Conservation (phyloP, 805 yeast genomes). For the Yamadazyma takamatsuzukensis region DNA sequence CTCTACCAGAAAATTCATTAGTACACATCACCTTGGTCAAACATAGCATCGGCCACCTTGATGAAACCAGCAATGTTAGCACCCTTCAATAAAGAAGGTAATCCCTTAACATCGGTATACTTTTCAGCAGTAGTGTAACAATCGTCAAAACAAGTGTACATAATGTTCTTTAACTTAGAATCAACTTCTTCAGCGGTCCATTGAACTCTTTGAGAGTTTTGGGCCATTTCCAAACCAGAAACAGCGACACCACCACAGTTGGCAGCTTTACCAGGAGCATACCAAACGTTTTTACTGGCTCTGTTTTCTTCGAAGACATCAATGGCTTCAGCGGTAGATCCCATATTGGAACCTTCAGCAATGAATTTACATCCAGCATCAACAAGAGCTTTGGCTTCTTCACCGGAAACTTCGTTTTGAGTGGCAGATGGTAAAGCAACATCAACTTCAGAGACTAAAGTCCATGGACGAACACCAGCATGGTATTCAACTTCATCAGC, state of each 20-base stretch:
- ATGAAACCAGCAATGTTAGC: conserved; percentile 99
- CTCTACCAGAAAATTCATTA: too few species aligned
- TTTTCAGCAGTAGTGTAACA: conserved; percentile 84
- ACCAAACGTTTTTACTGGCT: conserved; percentile 76
- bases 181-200: conserved; percentile 96
- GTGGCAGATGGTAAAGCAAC: conserved; percentile 98
- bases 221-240: conserved; percentile 98
- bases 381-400: conserved; percentile 91
- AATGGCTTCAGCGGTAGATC: conserved; percentile 96
- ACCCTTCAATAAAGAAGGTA: conserved; percentile 97
- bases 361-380: conserved; percentile 88
- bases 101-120: conserved; percentile 70
- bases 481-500: conserved; percentile 65
- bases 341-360: conserved; percentile 99
- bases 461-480: conserved; percentile 96
- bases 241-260: conserved; percentile 99
- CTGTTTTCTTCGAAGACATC: conserved; percentile 88
- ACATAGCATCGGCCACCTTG: conserved; percentile 98
- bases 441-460: conserved; percentile 84
- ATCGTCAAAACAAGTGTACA: conserved; percentile 89
- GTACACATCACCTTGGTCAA: conserved; percentile 85
- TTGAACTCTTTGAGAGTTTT: conserved; percentile 88
- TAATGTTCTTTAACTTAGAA: conserved; percentile 81
- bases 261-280: conserved; percentile 99
- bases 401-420: conserved; percentile 96